Evolutionary conservation across 768 basidiomycete species (phyloP).

Genomic region (Pulveroboletus sp.): DNA sequence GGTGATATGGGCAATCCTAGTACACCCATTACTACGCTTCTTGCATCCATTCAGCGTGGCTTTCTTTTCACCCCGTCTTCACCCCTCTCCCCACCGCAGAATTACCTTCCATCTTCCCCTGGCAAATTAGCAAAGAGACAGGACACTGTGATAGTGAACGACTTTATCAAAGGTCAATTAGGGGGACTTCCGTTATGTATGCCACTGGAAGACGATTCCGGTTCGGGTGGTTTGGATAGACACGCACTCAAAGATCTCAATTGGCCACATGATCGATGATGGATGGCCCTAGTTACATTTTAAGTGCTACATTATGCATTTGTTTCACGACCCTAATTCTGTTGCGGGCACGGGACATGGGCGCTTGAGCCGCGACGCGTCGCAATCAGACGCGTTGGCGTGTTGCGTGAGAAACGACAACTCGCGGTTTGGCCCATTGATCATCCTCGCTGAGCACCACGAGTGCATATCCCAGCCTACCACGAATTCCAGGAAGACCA

Average conservation of each 20-base stretch:
- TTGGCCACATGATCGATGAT: conserved; percentile 14
- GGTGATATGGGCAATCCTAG: conserved; percentile 25
- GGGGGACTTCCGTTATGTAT: conserved; percentile 6
- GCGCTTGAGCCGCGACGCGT: conserved; percentile 26
- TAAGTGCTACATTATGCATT: conserved; percentile 6
- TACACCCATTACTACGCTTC: conserved; percentile 65
- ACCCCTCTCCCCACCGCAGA: conserved; percentile 55
- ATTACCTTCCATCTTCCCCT: conserved; percentile 30
- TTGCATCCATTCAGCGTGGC: conserved; percentile 59
- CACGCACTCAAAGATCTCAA: conserved; percentile 24
- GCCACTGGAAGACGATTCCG: conserved; percentile 7
- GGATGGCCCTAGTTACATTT: neutral
- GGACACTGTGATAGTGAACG: neutral
- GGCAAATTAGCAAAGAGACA: conserved; percentile 6
- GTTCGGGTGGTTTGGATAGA: conserved; percentile 18
- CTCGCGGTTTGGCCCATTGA: no score
- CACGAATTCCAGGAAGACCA: neutral
- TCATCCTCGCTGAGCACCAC: no score
- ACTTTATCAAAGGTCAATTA: neutral
- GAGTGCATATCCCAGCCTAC: no score
- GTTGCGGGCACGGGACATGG: neutral
- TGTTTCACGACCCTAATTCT: neutral
- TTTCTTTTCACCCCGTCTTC: conserved; percentile 64
- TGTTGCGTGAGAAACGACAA: conserved; percentile 29
- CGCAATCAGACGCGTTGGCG: conserved; percentile 15